These are phyloP conservation scores for Termitomyces sp. DNA, from an alignment of 768 basidiomycete genomes.

Conservation along the genomic window DNA sequence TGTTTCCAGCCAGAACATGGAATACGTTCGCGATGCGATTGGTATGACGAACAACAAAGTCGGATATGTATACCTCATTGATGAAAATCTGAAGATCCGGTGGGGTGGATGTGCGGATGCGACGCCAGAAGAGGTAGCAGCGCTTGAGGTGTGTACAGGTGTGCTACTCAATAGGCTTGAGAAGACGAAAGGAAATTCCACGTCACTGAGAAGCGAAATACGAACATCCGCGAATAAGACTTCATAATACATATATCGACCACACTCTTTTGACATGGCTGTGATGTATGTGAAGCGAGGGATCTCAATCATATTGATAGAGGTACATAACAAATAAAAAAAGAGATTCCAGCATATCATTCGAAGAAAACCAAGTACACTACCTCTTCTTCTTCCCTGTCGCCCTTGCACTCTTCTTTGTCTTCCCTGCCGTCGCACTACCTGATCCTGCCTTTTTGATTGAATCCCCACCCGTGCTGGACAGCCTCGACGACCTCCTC, in stretches of 20 bases:
- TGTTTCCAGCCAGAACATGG: slow-evolving; percentile 79
- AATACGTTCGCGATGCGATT: slow-evolving; percentile 77
- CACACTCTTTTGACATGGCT: background rate
- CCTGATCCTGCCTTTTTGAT: slow-evolving; percentile 11
- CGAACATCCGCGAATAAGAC: background rate
- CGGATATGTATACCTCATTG: slow-evolving; percentile 90
- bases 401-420: slow-evolving; percentile 7
- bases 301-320: background rate
- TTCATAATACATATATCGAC: background rate
- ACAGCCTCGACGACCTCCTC: slow-evolving; percentile 40
- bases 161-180: slow-evolving; percentile 61
- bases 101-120: slow-evolving; percentile 94
- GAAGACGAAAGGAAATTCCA: slow-evolving; percentile 17
- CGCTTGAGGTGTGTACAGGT: slow-evolving; percentile 63
- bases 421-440: slow-evolving; percentile 19
- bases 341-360: background rate
- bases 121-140: slow-evolving; percentile 61
- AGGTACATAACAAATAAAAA: background rate
- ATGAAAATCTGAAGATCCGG: slow-evolving; percentile 76
- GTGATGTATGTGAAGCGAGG: background rate
- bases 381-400: slow-evolving; percentile 18
- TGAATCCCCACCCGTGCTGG: slow-evolving; percentile 23
- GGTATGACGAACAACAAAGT: slow-evolving; percentile 88
- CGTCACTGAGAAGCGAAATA: background rate
- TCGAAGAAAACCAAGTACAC: background rate